Evolutionary conservation across 306 rosid genomes (phyloP).

Genomic region (Datisca glomerata): DNA sequence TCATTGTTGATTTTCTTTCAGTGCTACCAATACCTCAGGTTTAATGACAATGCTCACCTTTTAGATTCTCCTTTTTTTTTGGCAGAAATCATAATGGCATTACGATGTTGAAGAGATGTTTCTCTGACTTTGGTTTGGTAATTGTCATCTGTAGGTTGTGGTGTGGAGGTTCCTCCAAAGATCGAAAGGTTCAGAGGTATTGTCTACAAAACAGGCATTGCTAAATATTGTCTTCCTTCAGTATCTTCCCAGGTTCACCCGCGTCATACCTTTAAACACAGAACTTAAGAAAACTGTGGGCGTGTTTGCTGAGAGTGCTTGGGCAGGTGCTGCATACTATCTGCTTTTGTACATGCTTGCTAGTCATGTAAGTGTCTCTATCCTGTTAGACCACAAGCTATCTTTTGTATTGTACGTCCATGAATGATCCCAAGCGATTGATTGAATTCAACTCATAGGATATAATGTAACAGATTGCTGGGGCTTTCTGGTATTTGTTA

Average conservation of each 20-base stretch:
- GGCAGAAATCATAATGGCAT: background rate
- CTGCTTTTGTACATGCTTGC: conserved; percentile 78
- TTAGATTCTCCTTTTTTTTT: conserved; percentile 4
- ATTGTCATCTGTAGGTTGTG: conserved; percentile 38
- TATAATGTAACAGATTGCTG: conserved; percentile 39
- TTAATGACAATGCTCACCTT: too few species aligned
- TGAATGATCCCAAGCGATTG: too few species aligned
- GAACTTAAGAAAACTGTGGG: conserved; percentile 85
- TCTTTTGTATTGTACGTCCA: too few species aligned
- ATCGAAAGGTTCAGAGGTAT: conserved; percentile 35
- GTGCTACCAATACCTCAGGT: conserved; percentile 90
- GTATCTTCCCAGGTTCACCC: conserved; percentile 60
- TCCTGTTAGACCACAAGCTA: conserved; percentile 1
- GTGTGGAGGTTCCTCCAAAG: conserved; percentile 43
- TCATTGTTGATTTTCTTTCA: conserved; percentile 55
- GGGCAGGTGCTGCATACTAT: conserved; percentile 76
- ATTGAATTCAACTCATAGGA: background rate
- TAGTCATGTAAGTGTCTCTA: conserved; percentile 57
- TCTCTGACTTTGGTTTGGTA: background rate
- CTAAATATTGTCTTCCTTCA: conserved; percentile 51
- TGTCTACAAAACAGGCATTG: conserved; percentile 54
- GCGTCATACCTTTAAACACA: conserved; percentile 63
- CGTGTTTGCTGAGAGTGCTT: conserved; percentile 75
- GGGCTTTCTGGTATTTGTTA: conserved; percentile 79
- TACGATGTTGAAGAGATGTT: background rate